phyloP scores from a whole-genome alignment of 352 stramenopile genomes.

The Globisporangium spiculum region DNA sequence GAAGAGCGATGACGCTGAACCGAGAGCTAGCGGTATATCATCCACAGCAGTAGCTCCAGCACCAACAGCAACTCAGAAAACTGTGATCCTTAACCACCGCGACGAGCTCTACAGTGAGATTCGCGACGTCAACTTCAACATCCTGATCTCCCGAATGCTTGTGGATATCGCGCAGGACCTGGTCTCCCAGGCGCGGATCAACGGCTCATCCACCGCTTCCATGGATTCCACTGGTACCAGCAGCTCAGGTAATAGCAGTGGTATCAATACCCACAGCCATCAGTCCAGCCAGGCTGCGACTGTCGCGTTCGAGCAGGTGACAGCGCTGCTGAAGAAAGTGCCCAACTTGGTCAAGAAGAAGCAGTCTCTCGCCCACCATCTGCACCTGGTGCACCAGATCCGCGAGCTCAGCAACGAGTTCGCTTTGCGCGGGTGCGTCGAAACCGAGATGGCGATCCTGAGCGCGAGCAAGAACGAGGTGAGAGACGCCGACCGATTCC shows the following conservation, averaged over 20 bases:
- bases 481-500: slow-evolving; percentile 63
- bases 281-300: slow-evolving; percentile 1
- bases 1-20: slow-evolving; percentile 15
- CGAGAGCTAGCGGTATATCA: neutral
- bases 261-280: neutral
- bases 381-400: slow-evolving; percentile 65
- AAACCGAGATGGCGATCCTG: slow-evolving; percentile 83
- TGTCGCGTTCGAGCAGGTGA: slow-evolving; percentile 41
- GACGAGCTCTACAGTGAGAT: slow-evolving; percentile 73
- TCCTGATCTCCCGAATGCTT: slow-evolving; percentile 49
- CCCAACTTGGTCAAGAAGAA: slow-evolving; percentile 79
- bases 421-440: slow-evolving; percentile 58
- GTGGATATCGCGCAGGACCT: slow-evolving; percentile 54
- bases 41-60: neutral
- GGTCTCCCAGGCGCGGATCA: slow-evolving; percentile 35
- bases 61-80: slow-evolving; percentile 22
- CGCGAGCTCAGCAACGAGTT: slow-evolving; percentile 54
- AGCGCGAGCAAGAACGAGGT: slow-evolving; percentile 45
- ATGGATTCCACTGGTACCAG: neutral
- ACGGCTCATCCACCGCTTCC: neutral
- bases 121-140: slow-evolving; percentile 80
- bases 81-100: slow-evolving; percentile 63
- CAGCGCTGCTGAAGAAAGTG: slow-evolving; percentile 53
- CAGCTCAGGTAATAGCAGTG: neutral
- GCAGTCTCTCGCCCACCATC: slow-evolving; percentile 54